A percentile compares a stretch with the other conserved stretches of the same genome.
Conservation (phyloP, 2,329 filamentous ascomycete genomes). For the Tolypocladium inflatum region DNA sequence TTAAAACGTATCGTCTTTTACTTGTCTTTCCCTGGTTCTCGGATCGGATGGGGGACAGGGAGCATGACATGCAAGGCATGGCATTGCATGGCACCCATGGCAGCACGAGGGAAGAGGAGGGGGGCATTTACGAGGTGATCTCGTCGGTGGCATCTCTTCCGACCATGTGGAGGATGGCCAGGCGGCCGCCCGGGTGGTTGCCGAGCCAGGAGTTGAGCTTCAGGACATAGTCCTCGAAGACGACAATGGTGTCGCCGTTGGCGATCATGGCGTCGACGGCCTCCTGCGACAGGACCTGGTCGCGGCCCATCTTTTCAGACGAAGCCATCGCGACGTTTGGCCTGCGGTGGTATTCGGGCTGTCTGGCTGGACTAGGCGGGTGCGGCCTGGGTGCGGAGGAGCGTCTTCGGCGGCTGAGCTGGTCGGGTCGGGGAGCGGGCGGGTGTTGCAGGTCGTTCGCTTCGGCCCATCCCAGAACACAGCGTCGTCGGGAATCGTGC, state of each 20-base stretch:
- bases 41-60: neutral
- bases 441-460: neutral
- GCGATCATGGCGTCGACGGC: conserved; percentile 67
- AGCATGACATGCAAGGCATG: neutral
- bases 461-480: neutral
- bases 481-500: neutral
- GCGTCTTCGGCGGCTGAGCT: neutral
- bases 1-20: neutral
- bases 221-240: conserved; percentile 71
- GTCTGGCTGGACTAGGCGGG: neutral
- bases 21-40: neutral
- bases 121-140: conserved; percentile 64
- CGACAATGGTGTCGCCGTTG: conserved; percentile 67
- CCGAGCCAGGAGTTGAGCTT: conserved; percentile 83
- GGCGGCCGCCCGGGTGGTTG: conserved; percentile 88
- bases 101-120: conserved; percentile 30
- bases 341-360: too few species aligned
- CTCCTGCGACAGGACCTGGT: conserved; percentile 27
- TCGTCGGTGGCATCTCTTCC: conserved; percentile 92
- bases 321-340: neutral
- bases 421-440: neutral
- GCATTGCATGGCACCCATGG: conserved; percentile 7
- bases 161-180: conserved; percentile 87
- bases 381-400: neutral
- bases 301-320: neutral